Evolutionary conservation across 129 eudicot species (phyloP).

Genomic region (Helianthus tuberosus): DNA sequence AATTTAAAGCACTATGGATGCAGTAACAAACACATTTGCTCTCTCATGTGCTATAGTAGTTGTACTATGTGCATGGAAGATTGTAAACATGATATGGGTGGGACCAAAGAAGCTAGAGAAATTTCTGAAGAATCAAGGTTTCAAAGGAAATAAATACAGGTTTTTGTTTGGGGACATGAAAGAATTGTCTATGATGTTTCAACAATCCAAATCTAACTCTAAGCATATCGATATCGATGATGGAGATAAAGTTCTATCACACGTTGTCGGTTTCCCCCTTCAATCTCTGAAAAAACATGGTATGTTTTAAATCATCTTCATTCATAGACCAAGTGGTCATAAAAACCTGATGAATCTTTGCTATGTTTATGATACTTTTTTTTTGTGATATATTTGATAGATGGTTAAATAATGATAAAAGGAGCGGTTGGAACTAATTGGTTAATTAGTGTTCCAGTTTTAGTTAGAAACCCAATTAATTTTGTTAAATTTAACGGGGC

Average conservation of each 20-base stretch:
- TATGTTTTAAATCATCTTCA: neutral
- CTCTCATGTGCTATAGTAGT: neutral
- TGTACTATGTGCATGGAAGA: constrained; percentile 6
- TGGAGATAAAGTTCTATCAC: constrained; percentile 5
- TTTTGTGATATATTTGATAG: too few relatives aligned
- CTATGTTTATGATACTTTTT: too few relatives aligned
- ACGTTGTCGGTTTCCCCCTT: neutral
- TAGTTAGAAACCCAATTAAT: neutral
- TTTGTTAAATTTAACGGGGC: too few relatives aligned
- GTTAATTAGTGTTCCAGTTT: too few relatives aligned
- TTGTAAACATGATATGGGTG: neutral
- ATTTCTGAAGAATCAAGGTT: neutral
- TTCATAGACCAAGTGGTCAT: too few relatives aligned
- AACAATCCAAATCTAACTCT: neutral
- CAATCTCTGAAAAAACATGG: neutral
- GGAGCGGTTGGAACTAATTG: neutral
- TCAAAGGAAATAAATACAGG: neutral
- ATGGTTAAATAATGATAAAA: too few relatives aligned
- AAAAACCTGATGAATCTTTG: too few relatives aligned
- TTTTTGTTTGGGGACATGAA: neutral
- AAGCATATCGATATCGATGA: neutral
- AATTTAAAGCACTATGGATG: neutral
- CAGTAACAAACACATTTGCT: neutral
- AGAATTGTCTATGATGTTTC: neutral
- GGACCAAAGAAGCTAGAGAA: constrained; percentile 1